phyloP scores from a whole-genome alignment of 164 flowering plant genomes.

The Protea cynaroides region DNA sequence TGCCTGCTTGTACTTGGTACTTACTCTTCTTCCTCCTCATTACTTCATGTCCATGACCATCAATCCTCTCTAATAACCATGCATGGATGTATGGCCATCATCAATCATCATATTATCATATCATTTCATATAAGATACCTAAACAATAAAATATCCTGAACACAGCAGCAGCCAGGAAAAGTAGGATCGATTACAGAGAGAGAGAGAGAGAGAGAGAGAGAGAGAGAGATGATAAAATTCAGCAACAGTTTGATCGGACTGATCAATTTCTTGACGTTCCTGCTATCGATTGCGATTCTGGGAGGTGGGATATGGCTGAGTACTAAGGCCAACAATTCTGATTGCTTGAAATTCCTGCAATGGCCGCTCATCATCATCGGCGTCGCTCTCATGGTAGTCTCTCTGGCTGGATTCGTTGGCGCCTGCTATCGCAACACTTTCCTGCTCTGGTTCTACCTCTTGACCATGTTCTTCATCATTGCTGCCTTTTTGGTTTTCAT shows the following conservation, averaged over 20 bases:
- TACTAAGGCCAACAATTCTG: conserved; percentile 55
- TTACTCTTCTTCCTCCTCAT: too few species aligned
- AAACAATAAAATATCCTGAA: too few species aligned
- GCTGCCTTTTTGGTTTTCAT: conserved; percentile 66
- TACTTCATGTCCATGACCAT: too few species aligned
- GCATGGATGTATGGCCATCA: too few species aligned
- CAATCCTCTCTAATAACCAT: too few species aligned
- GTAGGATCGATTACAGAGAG: too few species aligned
- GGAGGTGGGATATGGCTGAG: conserved; percentile 95
- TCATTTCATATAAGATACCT: too few species aligned
- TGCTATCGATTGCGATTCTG: conserved; percentile 74
- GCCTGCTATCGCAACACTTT: conserved; percentile 79
- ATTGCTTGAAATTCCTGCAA: conserved; percentile 76
- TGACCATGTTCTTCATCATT: conserved; percentile 72
- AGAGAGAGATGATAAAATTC: conserved; percentile 34
- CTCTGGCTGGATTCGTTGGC: conserved; percentile 90
- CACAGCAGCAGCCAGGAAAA: too few species aligned
- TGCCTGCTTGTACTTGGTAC: too few species aligned
- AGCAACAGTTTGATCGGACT: conserved; percentile 73
- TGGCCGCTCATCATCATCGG: conserved; percentile 91
- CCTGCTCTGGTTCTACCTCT: conserved; percentile 68
- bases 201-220: neutral
- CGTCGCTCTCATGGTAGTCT: conserved; percentile 63
- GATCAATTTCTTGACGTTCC: conserved; percentile 71
- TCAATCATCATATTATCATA: too few species aligned